phyloP scores from a whole-genome alignment of 345 rosid species.

The Populus simonii region DNA sequence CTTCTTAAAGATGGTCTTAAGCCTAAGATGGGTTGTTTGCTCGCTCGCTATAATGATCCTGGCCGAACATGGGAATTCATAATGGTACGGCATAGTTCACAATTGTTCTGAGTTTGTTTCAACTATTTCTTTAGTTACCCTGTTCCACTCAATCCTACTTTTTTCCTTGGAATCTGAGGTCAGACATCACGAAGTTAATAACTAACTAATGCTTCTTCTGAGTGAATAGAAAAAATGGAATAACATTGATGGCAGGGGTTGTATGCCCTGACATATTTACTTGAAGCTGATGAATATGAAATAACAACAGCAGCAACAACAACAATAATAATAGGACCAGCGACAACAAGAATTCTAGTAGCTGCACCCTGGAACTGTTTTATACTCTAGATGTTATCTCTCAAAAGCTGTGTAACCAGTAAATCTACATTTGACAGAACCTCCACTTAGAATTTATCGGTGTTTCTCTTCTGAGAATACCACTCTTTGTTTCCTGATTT shows the following conservation, averaged over 20 bases:
- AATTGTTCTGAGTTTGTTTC: not conserved
- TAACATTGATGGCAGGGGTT: not conserved
- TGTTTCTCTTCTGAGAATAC: not conserved
- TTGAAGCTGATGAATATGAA: not conserved
- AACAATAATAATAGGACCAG: not conserved
- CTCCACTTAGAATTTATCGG: too few relatives aligned
- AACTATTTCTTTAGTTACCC: not conserved
- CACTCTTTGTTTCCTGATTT: not conserved
- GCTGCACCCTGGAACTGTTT: not conserved
- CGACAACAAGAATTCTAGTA: not conserved
- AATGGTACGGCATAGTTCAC: constrained; percentile 45
- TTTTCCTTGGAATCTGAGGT: not conserved
- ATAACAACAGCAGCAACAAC: not conserved
- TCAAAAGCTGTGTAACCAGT: too few relatives aligned
- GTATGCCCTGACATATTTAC: not conserved
- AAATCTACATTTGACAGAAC: too few relatives aligned
- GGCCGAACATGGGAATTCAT: constrained; percentile 70
- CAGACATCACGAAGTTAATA: not conserved
- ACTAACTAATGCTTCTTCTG: not conserved
- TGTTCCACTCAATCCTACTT: not conserved
- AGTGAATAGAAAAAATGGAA: not conserved
- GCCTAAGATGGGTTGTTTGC: constrained; percentile 63
- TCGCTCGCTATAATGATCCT: constrained; percentile 91
- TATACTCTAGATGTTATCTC: not conserved
- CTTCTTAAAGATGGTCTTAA: constrained; percentile 60